phyloP scores from a whole-genome alignment of 2,329 filamentous ascomycete species.

The Paraphoma chrysanthemicola region DNA sequence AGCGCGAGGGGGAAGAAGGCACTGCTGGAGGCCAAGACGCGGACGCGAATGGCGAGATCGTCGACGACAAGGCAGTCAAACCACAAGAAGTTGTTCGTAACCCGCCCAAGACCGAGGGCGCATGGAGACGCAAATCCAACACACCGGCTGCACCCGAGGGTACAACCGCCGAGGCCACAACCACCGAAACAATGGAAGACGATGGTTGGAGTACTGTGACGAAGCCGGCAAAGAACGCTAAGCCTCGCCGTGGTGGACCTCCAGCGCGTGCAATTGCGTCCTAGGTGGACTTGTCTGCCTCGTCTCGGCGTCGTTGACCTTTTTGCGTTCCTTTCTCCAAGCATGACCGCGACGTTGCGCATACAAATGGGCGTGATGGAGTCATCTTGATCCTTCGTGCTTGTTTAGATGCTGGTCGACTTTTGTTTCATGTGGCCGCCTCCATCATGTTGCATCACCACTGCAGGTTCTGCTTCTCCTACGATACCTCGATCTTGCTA shows the following conservation, averaged over 20 bases:
- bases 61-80: slow-evolving; percentile 62
- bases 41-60: slow-evolving; percentile 58
- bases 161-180: slow-evolving; percentile 52
- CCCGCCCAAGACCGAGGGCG: slow-evolving; percentile 47
- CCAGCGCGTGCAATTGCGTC: slow-evolving; percentile 56
- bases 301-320: slow-evolving; percentile 11
- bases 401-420: slow-evolving; percentile 26
- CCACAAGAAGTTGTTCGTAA: slow-evolving; percentile 62
- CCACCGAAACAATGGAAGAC: slow-evolving; percentile 57
- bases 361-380: slow-evolving; percentile 32
- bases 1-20: slow-evolving; percentile 49
- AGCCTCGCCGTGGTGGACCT: slow-evolving; percentile 47
- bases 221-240: slow-evolving; percentile 50
- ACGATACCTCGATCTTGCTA: slow-evolving; percentile 5
- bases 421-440: slow-evolving; percentile 27
- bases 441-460: slow-evolving; percentile 25
- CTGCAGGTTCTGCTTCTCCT: slow-evolving; percentile 10
- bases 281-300: slow-evolving; percentile 32
- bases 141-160: slow-evolving; percentile 40
- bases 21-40: slow-evolving; percentile 52
- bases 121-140: slow-evolving; percentile 49
- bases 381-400: slow-evolving; percentile 29
- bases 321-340: slow-evolving; percentile 22
- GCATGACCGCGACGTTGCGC: slow-evolving; percentile 37
- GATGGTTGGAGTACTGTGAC: slow-evolving; percentile 63